Percentiles rank a stretch among this genome's conserved stretches.
Conservation (phyloP, 805 yeast species). For the Candida insectorum region DNA sequence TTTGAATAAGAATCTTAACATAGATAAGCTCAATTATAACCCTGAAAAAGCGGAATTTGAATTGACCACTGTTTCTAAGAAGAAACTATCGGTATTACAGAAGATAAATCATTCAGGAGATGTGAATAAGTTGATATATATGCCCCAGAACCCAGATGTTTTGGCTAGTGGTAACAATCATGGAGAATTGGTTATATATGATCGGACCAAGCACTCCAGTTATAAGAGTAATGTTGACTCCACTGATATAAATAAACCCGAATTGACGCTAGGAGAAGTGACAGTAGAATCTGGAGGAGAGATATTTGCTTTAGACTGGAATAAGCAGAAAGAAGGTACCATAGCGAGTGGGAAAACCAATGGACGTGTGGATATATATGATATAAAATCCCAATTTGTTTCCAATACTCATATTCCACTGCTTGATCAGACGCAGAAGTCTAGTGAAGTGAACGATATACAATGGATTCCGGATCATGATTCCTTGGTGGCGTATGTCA, state of each 20-base stretch:
- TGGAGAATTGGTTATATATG: conserved; percentile 68
- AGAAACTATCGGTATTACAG: conserved; percentile 42
- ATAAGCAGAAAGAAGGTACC: conserved; percentile 54
- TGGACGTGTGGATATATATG: conserved; percentile 67
- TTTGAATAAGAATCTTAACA: conserved; percentile 32
- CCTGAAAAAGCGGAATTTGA: conserved; percentile 41
- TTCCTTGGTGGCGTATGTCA: conserved; percentile 58
- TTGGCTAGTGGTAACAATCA: conserved; percentile 66
- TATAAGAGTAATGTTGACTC: conserved; percentile 23
- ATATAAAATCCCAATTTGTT: conserved; percentile 45
- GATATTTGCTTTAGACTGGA: conserved; percentile 77
- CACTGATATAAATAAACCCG: conserved; percentile 42
- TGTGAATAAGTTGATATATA: conserved; percentile 65
- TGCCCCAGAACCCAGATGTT: conserved; percentile 86
- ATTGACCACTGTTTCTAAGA: conserved; percentile 22
- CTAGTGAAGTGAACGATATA: conserved; percentile 55
- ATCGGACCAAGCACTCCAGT: conserved; percentile 72
- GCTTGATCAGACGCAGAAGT: conserved; percentile 5
- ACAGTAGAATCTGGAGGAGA: conserved; percentile 37
- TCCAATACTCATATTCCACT: conserved; percentile 11
- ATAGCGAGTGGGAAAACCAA: conserved; percentile 60
- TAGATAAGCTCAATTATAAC: conserved; percentile 33
- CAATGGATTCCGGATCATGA: conserved; percentile 67
- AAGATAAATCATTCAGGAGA: conserved; percentile 67
- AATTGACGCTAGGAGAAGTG: conserved; percentile 44